phyloP scores from a whole-genome alignment of 2,329 filamentous ascomycete species.

The Mariannaea sp. region DNA sequence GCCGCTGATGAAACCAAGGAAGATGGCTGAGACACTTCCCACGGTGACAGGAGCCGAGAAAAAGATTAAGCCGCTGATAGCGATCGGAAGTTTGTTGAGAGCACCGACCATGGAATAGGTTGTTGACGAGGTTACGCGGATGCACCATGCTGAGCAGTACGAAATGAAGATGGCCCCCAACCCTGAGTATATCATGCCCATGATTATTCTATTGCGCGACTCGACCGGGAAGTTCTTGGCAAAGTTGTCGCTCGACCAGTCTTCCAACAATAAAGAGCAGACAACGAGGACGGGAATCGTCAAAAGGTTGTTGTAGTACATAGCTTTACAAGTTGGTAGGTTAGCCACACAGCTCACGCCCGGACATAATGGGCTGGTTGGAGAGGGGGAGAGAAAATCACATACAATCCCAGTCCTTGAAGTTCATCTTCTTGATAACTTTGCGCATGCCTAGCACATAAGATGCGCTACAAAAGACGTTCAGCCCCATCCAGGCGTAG shows the following conservation, averaged over 20 bases:
- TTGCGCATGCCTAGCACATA: constrained; percentile 95
- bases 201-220: constrained; percentile 76
- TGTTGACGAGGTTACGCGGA: constrained; percentile 94
- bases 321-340: constrained; percentile 63
- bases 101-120: constrained; percentile 99
- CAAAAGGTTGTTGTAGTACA: constrained; percentile 99
- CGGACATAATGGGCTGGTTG: not conserved
- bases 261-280: constrained; percentile 81
- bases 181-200: constrained; percentile 93
- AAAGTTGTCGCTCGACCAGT: constrained; percentile 89
- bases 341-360: constrained; percentile 37
- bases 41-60: constrained; percentile 93
- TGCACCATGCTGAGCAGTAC: constrained; percentile 99
- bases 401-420: constrained; percentile 99
- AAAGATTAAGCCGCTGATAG: constrained; percentile 89
- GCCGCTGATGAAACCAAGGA: constrained; percentile 88
- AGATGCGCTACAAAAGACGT: constrained; percentile 91
- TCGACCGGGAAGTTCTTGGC: constrained; percentile 85
- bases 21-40: constrained; percentile 88
- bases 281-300: constrained; percentile 90
- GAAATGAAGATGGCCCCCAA: constrained; percentile 96
- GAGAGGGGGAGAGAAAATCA: constrained; percentile 40
- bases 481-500: constrained; percentile 97
- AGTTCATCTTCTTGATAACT: constrained; percentile 99
- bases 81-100: constrained; percentile 96